Conservation (phyloP, 208 protist species). For the Trichomonas tenax region DNA sequence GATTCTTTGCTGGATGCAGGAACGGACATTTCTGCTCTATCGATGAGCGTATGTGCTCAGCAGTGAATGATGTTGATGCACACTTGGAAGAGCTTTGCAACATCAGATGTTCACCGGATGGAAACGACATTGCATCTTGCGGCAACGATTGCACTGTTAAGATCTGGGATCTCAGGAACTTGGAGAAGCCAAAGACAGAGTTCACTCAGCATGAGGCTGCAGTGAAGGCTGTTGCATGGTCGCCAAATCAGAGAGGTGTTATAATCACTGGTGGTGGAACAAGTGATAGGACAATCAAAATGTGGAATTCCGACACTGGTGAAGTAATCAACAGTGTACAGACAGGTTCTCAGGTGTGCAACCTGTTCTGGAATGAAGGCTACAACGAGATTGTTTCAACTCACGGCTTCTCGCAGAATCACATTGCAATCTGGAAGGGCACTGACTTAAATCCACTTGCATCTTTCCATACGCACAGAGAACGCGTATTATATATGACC, state of each 20-base stretch:
- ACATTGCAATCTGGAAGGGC: background rate
- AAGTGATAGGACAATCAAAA: background rate
- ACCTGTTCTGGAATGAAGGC: background rate
- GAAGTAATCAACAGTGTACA: background rate
- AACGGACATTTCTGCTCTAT: background rate
- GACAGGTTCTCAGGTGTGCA: background rate
- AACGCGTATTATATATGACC: background rate
- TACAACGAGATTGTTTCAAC: background rate
- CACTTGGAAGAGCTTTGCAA: background rate
- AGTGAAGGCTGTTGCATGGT: background rate
- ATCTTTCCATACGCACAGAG: background rate
- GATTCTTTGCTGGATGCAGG: background rate
- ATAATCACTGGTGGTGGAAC: conserved; percentile 1
- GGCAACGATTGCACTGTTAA: background rate
- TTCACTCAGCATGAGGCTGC: background rate
- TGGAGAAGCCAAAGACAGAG: no score
- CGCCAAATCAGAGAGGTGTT: background rate
- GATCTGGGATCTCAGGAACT: background rate
- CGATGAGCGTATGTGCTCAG: background rate
- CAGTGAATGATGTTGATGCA: background rate
- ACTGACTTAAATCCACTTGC: background rate
- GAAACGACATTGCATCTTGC: background rate
- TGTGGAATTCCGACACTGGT: background rate
- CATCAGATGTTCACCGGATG: background rate
- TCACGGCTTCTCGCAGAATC: background rate